Evolutionary conservation across 768 basidiomycete genomes (phyloP).

Genomic region (Termitomyces sp.): DNA sequence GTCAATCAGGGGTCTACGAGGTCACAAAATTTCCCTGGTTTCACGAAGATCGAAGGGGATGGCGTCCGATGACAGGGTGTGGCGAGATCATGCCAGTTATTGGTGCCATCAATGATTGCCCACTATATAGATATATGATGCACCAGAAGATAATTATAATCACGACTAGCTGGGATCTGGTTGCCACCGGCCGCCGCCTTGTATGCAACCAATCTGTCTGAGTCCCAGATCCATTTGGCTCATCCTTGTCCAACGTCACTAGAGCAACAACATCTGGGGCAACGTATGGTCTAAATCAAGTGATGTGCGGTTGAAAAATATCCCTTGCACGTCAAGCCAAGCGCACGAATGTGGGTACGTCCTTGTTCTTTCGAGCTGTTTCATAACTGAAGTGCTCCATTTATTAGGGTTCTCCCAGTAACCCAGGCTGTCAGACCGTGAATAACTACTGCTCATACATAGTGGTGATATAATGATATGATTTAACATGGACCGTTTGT

Average conservation of each 20-base stretch:
- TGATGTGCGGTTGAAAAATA: background rate
- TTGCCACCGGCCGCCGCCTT: background rate
- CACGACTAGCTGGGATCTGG: no score
- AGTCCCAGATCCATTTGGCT: background rate
- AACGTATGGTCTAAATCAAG: background rate
- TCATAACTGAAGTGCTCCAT: background rate
- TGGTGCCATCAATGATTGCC: background rate
- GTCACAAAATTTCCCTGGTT: background rate
- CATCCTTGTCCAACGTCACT: background rate
- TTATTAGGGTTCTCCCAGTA: background rate
- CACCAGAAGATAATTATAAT: background rate
- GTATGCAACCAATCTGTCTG: background rate
- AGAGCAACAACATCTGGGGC: background rate
- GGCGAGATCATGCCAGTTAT: background rate
- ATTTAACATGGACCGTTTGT: background rate
- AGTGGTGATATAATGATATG: background rate
- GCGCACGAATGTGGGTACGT: background rate
- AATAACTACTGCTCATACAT: background rate
- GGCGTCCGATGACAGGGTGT: background rate
- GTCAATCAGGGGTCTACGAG: background rate
- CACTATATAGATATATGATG: background rate
- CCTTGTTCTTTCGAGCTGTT: background rate
- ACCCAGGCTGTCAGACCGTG: background rate
- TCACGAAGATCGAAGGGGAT: background rate
- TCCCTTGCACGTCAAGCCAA: background rate